Evolutionary conservation across 192 early-diverging fungal species (phyloP).

Genomic region (Gigaspora rosea): DNA sequence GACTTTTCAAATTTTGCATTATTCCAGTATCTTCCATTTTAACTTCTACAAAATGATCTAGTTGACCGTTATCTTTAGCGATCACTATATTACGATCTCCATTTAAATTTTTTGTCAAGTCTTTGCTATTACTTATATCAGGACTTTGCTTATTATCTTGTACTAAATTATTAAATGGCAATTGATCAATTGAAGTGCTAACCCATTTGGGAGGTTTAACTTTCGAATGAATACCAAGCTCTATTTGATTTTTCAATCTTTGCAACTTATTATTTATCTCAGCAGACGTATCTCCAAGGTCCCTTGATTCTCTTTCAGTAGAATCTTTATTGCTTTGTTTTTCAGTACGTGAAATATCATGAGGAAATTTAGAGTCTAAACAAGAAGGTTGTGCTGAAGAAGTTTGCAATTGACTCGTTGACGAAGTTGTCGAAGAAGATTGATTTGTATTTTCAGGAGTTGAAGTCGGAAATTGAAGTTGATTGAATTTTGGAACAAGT

Average conservation of each 20-base stretch:
- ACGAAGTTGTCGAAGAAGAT: no score
- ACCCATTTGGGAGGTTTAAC: constrained; percentile 1
- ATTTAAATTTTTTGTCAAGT: not conserved
- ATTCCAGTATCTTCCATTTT: not conserved
- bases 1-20: not conserved
- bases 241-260: constrained; percentile 5
- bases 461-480: no score
- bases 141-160: not conserved
- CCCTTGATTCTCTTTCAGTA: not conserved
- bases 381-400: no score
- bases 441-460: no score
- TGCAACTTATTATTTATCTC: not conserved
- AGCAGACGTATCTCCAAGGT: not conserved
- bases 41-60: not conserved
- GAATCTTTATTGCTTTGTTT: not conserved
- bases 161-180: not conserved
- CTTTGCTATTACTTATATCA: not conserved
- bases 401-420: no score
- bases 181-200: not conserved
- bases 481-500: no score
- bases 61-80: not conserved
- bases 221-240: not conserved
- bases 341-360: no score
- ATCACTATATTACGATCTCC: not conserved
- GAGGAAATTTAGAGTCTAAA: no score